phyloP scores from a whole-genome alignment of 768 basidiomycete genomes.

The Mycena sanguinolenta region DNA sequence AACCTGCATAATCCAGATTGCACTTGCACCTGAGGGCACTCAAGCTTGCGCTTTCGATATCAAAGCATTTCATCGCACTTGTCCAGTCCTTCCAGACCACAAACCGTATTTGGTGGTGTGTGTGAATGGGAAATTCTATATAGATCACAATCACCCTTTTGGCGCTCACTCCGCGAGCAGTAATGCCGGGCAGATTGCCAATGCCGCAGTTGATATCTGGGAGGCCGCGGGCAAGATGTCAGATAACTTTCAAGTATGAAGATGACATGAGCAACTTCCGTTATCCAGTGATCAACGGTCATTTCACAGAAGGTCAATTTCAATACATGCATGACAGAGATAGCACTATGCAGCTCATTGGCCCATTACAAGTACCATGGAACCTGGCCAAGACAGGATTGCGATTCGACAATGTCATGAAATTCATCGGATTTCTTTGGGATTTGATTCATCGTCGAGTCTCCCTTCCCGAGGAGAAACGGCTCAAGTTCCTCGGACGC shows the following conservation, averaged over 20 bases:
- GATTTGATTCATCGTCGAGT: conserved; percentile 42
- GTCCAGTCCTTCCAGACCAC: conserved; percentile 36
- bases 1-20: conserved; percentile 36
- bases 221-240: not conserved
- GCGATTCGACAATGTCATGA: conserved; percentile 34
- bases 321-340: conserved; percentile 34
- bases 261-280: conserved; percentile 35
- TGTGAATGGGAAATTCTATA: conserved; percentile 26
- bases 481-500: conserved; percentile 39
- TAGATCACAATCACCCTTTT: conserved; percentile 43
- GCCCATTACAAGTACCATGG: conserved; percentile 42
- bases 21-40: conserved; percentile 38
- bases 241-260: conserved; percentile 33
- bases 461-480: conserved; percentile 42
- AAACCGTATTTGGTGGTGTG: conserved; percentile 38
- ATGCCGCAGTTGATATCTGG: conserved; percentile 37
- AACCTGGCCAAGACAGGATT: conserved; percentile 38
- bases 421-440: conserved; percentile 49
- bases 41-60: conserved; percentile 43
- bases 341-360: conserved; percentile 30
- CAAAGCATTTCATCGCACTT: conserved; percentile 39
- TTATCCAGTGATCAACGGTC: not conserved
- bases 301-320: not conserved
- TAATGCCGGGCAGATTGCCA: conserved; percentile 38
- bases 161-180: conserved; percentile 37